Evolutionary conservation across 805 yeast species (phyloP).

Genomic region (Ogataea nonfermentans): DNA sequence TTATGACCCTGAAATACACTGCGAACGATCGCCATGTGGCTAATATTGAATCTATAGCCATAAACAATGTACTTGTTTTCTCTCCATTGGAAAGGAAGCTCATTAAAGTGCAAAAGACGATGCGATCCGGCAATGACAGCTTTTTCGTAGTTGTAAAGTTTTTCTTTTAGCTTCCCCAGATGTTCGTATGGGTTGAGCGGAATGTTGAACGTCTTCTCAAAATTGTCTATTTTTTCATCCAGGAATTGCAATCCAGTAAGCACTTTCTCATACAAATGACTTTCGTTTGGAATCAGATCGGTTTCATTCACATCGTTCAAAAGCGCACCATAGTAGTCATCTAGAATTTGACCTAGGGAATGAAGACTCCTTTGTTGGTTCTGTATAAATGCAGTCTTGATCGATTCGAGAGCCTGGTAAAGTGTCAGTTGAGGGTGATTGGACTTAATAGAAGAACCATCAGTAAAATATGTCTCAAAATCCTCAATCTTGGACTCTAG

Average conservation of each 20-base stretch:
- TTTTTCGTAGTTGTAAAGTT: slow-evolving; percentile 45
- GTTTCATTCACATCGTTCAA: slow-evolving; percentile 5
- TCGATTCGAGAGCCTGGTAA: slow-evolving; percentile 23
- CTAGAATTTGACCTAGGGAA: slow-evolving; percentile 31
- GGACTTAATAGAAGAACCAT: slow-evolving; percentile 17
- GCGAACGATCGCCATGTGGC: slow-evolving; percentile 55
- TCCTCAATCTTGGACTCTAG: slow-evolving; percentile 30
- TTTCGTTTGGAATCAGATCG: slow-evolving; percentile 10
- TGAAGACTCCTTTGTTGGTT: slow-evolving; percentile 29
- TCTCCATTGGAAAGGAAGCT: slow-evolving; percentile 89
- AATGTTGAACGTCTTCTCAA: slow-evolving; percentile 36
- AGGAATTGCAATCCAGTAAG: slow-evolving; percentile 37
- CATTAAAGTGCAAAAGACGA: slow-evolving; percentile 71
- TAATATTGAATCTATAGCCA: slow-evolving; percentile 81
- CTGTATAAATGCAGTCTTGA: slow-evolving; percentile 23
- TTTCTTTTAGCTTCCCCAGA: slow-evolving; percentile 31
- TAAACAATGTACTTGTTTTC: slow-evolving; percentile 81
- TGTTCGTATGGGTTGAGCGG: slow-evolving; percentile 29
- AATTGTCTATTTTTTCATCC: slow-evolving; percentile 40
- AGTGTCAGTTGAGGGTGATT: slow-evolving; percentile 24
- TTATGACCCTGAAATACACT: slow-evolving; percentile 71
- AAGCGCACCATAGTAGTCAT: slow-evolving; percentile 30
- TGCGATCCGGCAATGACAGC: slow-evolving; percentile 43
- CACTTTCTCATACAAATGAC: slow-evolving; percentile 31
- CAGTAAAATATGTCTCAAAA: slow-evolving; percentile 29